Conservation (phyloP, 2,329 filamentous ascomycete species). For the Acarospora socialis region DNA sequence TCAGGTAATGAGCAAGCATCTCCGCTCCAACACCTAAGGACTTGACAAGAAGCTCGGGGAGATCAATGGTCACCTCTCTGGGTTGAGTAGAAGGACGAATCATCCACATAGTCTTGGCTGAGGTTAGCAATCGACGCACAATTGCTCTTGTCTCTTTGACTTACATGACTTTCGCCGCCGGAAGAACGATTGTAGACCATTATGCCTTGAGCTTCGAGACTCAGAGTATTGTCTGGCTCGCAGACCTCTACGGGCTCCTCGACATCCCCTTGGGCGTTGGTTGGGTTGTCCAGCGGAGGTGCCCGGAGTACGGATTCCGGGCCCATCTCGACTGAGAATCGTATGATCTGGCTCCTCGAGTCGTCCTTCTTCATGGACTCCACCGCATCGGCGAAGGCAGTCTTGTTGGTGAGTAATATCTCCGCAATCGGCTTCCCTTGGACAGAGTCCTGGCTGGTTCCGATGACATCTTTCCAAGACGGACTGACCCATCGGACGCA, state of each 20-base stretch:
- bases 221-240: constrained; percentile 43
- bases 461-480: constrained; percentile 88
- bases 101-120: constrained; percentile 92
- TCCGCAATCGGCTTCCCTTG: constrained; percentile 67
- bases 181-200: constrained; percentile 90
- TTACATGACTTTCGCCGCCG: constrained; percentile 78
- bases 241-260: constrained; percentile 24
- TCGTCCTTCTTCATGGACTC: constrained; percentile 88
- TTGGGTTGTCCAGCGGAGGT: not conserved
- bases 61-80: constrained; percentile 88
- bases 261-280: constrained; percentile 15
- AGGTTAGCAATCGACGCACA: constrained; percentile 15
- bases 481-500: constrained; percentile 92
- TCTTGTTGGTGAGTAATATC: constrained; percentile 64
- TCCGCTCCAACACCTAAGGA: constrained; percentile 89
- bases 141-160: constrained; percentile 22
- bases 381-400: constrained; percentile 67
- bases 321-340: constrained; percentile 60
- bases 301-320: constrained; percentile 46
- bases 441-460: constrained; percentile 58
- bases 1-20: constrained; percentile 86
- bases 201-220: constrained; percentile 91
- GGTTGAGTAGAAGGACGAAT: constrained; percentile 79
- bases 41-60: constrained; percentile 78
- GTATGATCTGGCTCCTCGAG: constrained; percentile 78